Conservation (phyloP, 2,329 filamentous ascomycete species). For the Macrophomina phaseolina region DNA sequence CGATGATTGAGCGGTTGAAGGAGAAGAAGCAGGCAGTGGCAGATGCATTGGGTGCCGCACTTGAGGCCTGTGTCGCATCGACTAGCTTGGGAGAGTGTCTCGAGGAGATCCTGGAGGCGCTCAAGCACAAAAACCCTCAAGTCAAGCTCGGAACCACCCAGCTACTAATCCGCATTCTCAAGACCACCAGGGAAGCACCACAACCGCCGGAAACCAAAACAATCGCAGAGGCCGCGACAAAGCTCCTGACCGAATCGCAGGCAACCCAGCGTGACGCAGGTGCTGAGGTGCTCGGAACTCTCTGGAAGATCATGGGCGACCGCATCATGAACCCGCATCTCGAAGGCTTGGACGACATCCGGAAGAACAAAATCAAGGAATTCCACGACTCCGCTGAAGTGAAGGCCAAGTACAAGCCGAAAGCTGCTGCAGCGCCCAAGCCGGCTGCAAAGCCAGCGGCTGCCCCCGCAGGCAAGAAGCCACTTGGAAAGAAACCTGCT, state of each 20-base stretch:
- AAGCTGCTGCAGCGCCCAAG: conserved; percentile 69
- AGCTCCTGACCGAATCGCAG: conserved; percentile 86
- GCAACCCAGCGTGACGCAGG: conserved; percentile 86
- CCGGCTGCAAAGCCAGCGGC: conserved; percentile 60
- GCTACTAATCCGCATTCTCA: conserved; percentile 87
- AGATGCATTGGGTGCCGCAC: conserved; percentile 83
- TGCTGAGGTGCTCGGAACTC: conserved; percentile 87
- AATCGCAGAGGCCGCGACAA: conserved; percentile 88
- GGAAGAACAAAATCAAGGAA: conserved; percentile 95
- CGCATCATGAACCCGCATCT: conserved; percentile 92
- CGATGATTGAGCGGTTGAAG: conserved; percentile 94
- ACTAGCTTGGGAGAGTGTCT: conserved; percentile 82
- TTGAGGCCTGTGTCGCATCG: conserved; percentile 72
- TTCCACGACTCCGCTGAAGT: conserved; percentile 83
- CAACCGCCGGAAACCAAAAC: conserved; percentile 80
- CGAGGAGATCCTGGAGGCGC: conserved; percentile 84
- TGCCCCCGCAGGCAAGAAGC: conserved; percentile 56
- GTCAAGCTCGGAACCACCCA: conserved; percentile 95
- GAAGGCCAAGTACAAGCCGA: conserved; percentile 90
- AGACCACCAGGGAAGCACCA: conserved; percentile 82
- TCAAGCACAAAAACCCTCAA: conserved; percentile 95
- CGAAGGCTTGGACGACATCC: conserved; percentile 91
- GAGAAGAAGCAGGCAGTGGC: conserved; percentile 93
- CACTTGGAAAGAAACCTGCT: conserved; percentile 57
- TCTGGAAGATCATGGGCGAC: conserved; percentile 99